A percentile compares a stretch with the other conserved stretches of the same genome.
Conservation (phyloP, 192 early-diverging fungal species). For the Coemansia javaensis region DNA sequence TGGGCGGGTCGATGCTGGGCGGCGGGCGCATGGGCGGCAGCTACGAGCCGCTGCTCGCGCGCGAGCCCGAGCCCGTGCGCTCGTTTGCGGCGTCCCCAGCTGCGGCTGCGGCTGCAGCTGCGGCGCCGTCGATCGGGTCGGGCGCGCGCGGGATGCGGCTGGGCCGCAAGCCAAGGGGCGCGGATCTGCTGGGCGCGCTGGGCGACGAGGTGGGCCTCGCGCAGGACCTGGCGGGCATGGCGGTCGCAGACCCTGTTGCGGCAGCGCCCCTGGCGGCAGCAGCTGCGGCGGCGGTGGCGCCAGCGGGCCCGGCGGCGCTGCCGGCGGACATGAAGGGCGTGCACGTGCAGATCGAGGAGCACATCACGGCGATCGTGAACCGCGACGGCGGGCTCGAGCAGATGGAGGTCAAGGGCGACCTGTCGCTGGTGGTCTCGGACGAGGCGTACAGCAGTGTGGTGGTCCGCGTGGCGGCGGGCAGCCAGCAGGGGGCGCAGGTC, state of each 20-base stretch:
- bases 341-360: constrained; percentile 84
- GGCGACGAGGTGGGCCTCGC: constrained; percentile 74
- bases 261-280: background rate
- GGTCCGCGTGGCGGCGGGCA: constrained; percentile 56
- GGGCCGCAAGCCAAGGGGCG: constrained; percentile 81
- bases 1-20: constrained; percentile 52
- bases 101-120: constrained; percentile 12
- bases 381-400: constrained; percentile 87
- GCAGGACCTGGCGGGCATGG: constrained; percentile 36
- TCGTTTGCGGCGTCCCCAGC: constrained; percentile 21
- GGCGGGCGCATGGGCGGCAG: constrained; percentile 50
- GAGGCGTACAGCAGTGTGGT: constrained; percentile 58
- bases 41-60: constrained; percentile 42
- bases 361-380: constrained; percentile 75
- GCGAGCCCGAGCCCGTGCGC: constrained; percentile 33
- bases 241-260: constrained; percentile 4
- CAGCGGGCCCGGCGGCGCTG: constrained; percentile 12
- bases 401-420: constrained; percentile 91
- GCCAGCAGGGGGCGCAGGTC: constrained; percentile 71
- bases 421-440: constrained; percentile 78
- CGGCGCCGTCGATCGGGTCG: constrained; percentile 18
- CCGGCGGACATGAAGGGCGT: constrained; percentile 63
- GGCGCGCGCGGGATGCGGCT: constrained; percentile 88
- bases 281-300: constrained; percentile 2
- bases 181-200: constrained; percentile 76